Percentiles rank a stretch among this genome's conserved stretches.
Conservation (phyloP, 2,329 filamentous ascomycete species). For the Emmonsia crescens region DNA sequence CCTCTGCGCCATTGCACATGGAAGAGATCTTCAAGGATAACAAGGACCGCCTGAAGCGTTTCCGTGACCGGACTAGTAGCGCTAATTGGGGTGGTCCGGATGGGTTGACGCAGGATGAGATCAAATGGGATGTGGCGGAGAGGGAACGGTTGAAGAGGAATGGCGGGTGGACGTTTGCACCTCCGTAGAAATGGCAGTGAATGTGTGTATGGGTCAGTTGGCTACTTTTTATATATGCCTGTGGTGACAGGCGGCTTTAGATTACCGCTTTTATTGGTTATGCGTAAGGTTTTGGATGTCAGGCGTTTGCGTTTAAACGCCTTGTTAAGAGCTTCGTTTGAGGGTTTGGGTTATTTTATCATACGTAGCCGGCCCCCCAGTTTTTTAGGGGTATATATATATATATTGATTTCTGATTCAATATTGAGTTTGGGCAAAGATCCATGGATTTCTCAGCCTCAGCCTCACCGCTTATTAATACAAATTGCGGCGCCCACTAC, state of each 20-base stretch:
- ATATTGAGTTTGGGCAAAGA: too few relatives aligned
- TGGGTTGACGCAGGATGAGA: constrained; percentile 75
- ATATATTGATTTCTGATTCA: too few relatives aligned
- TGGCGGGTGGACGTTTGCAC: constrained; percentile 73
- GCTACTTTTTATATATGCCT: not conserved
- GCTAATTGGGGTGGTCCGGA: constrained; percentile 87
- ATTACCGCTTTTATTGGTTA: too few relatives aligned
- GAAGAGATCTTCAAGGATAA: constrained; percentile 92
- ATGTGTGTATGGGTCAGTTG: not conserved
- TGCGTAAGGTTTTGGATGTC: too few relatives aligned
- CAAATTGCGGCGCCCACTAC: too few relatives aligned
- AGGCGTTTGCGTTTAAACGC: not conserved
- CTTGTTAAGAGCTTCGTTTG: too few relatives aligned
- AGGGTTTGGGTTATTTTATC: too few relatives aligned
- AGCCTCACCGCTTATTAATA: too few relatives aligned
- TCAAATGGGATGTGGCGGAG: constrained; percentile 65
- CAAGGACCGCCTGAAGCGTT: constrained; percentile 75
- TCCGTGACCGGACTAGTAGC: constrained; percentile 81
- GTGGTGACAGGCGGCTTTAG: not conserved
- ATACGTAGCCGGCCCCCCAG: too few relatives aligned
- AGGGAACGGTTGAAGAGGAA: constrained; percentile 70
- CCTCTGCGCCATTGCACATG: constrained; percentile 79
- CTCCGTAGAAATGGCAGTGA: not conserved
- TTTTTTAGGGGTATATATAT: too few relatives aligned
- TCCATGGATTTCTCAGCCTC: too few relatives aligned